Conservation (phyloP, 2,329 filamentous ascomycete species). For the Parastagonospora avenae region DNA sequence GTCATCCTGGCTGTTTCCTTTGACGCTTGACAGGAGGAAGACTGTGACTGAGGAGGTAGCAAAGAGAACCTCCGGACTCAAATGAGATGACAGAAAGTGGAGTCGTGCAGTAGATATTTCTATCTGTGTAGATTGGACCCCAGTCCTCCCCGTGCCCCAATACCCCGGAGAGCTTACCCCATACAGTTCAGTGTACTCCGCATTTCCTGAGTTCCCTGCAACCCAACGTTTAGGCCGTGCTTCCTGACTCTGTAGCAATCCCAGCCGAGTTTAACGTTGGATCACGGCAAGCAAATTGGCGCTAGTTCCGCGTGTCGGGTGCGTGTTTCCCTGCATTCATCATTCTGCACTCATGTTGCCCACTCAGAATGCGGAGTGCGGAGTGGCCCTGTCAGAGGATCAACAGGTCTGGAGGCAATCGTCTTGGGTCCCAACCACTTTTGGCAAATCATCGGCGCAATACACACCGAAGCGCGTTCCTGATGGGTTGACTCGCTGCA, state of each 20-base stretch:
- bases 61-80: constrained; percentile 20
- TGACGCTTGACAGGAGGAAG: constrained; percentile 12
- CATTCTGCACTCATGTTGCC: constrained; percentile 13
- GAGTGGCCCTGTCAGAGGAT: constrained; percentile 15
- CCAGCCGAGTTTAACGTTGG: constrained; percentile 15
- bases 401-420: constrained; percentile 28
- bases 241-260: constrained; percentile 12
- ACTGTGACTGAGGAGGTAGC: constrained; percentile 9
- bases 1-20: constrained; percentile 27
- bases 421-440: constrained; percentile 25
- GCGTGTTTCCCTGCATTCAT: constrained; percentile 10
- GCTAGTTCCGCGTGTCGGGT: constrained; percentile 16
- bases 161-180: constrained; percentile 26
- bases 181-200: constrained; percentile 24
- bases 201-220: constrained; percentile 21
- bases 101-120: constrained; percentile 27
- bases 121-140: constrained; percentile 24
- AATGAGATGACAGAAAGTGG: constrained; percentile 19
- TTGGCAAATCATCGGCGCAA: constrained; percentile 24
- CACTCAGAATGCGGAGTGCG: constrained; percentile 25
- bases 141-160: constrained; percentile 19
- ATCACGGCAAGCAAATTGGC: constrained; percentile 7
- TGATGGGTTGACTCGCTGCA: constrained; percentile 18
- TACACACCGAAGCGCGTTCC: constrained; percentile 20
- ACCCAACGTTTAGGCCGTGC: constrained; percentile 13